Percentiles rank a stretch among this genome's conserved stretches.
phyloP scores from a whole-genome alignment of 331 rosid species.

The Dryas integrifolia region DNA sequence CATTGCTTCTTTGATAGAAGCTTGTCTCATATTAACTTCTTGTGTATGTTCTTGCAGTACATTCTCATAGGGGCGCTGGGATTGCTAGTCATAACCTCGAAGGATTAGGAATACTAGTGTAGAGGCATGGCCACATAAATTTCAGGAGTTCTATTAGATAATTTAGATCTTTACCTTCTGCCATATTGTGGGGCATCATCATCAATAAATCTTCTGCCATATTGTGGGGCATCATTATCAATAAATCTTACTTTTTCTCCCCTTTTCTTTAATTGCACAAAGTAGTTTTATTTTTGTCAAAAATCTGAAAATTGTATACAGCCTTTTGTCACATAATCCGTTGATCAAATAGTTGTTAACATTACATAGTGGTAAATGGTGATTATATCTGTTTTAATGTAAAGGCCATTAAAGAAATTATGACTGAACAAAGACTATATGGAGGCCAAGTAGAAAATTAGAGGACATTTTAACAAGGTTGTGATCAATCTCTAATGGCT shows the following conservation, averaged over 20 bases:
- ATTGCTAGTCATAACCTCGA: slow-evolving; percentile 39
- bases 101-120: slow-evolving; percentile 23
- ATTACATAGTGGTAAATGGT: no score
- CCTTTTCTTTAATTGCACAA: no score
- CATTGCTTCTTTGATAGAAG: background rate
- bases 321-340: no score
- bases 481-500: no score
- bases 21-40: background rate
- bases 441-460: no score
- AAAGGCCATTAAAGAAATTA: no score
- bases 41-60: slow-evolving; percentile 42
- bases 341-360: no score
- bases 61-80: slow-evolving; percentile 44
- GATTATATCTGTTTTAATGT: no score
- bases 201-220: background rate
- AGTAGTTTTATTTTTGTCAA: no score
- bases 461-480: no score
- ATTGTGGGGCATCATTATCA: background rate
- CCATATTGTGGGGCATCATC: background rate
- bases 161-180: background rate
- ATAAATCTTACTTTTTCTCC: background rate
- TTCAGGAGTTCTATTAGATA: background rate
- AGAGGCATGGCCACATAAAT: background rate
- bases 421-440: no score
- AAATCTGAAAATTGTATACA: no score